Evolutionary conservation across 805 yeast genomes (phyloP), one percentile per base, ranked within the genome.

Genomic region (Brettanomyces custersianus): DNA sequence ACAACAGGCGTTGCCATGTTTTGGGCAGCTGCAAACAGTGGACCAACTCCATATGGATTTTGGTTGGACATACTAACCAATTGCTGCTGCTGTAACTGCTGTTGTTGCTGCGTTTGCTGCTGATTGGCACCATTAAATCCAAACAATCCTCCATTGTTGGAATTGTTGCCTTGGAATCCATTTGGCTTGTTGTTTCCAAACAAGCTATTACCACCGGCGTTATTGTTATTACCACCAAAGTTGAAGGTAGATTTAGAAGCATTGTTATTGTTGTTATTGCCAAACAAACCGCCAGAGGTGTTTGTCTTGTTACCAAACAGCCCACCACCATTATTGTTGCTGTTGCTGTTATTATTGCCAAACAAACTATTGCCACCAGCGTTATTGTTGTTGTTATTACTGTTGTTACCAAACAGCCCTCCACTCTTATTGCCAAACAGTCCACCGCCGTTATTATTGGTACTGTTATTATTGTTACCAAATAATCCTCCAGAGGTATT

Each of bases 1-100:
- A 59, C 54, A 17, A 30, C 33, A 10, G 33, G 20, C 12, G 11
- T n/a, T 8, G 10, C 33, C 23, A 30, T 20, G 20, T 30, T 30
- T 19, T 30, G 33, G 9, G 33, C 20, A 20, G 33, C 33, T n/a
- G 33, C 23, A 30, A 83, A 85, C 35, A 88, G 62, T 5, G 87
- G 82, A 47, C 79, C 78, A 33, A 74, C 69, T 2, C 95, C 94
- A 52, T 84, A 88, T 30, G 96, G 95, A 52, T 80, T 74, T 40
- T 67, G 65, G 39, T 61, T 65, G 60, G 41, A 40, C 36, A 42
- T 23, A 25, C 45, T 40, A 29, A 68, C 59, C 36, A 61, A 43
- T 30, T 46, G 49, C 30, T 47, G 48, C 28, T 37, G 34, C 44
- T 36, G 33, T 20, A 34, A 43, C 29, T 45, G 48, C 19, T 42